A percentile compares a stretch with the other conserved stretches of the same genome.
Conservation (phyloP, 2,329 filamentous ascomycete species). For the Mollisia scopiformis region DNA sequence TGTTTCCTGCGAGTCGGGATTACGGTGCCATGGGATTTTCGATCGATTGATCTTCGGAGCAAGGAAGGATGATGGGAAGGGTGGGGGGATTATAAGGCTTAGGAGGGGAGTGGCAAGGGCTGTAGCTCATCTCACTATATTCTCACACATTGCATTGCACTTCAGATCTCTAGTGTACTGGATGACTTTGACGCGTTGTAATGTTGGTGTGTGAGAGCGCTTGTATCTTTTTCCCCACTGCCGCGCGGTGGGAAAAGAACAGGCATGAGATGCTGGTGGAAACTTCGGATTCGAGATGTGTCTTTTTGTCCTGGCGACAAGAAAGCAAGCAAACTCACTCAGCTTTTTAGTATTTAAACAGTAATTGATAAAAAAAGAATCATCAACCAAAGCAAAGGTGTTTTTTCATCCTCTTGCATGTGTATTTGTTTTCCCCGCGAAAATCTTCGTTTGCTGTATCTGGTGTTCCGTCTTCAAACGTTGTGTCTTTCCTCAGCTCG, state of each 20-base stretch:
- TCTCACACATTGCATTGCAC: conserved; percentile 20
- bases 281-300: not conserved
- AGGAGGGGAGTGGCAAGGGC: conserved; percentile 22
- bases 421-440: not conserved
- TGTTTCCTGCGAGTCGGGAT: conserved; percentile 24
- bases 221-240: conserved; percentile 15
- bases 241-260: conserved; percentile 22
- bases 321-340: too few species aligned
- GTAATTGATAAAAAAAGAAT: conserved; percentile 27
- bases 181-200: conserved; percentile 1
- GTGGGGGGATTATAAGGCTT: conserved; percentile 9
- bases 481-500: not conserved
- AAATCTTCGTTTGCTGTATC: not conserved
- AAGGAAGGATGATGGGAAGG: not conserved
- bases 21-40: conserved; percentile 7
- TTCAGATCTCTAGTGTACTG: not conserved
- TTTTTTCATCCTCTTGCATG: not conserved
- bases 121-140: conserved; percentile 38
- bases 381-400: conserved; percentile 1
- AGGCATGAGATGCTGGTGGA: conserved; percentile 29
- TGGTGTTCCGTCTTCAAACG: too few species aligned
- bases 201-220: conserved; percentile 23
- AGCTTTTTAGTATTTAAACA: conserved; percentile 26
- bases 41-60: conserved; percentile 2
- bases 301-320: conserved; percentile 18